Evolutionary conservation across 805 yeast species (phyloP), one percentile per base, ranked within the genome.

Genomic region (Yamadazyma tumulicola): DNA sequence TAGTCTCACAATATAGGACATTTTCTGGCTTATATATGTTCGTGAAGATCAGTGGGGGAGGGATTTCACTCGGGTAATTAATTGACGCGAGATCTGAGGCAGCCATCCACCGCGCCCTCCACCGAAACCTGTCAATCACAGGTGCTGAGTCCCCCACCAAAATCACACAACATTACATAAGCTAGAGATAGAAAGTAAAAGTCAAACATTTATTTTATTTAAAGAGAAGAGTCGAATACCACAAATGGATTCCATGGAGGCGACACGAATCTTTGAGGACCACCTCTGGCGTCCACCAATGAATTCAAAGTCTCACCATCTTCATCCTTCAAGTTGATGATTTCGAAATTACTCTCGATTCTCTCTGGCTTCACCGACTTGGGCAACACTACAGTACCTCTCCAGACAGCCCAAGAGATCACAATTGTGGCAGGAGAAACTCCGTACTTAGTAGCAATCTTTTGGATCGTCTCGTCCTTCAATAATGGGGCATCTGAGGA

Each of bases 391-490:
- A 76, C 74, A 22, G 74, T 64, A 22, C 74, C 78, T 58, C 84
- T 75, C 52, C 68, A 61, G 15, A 76, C 57, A 21, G 75, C 79
- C 86, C 85, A 79, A n/a, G 81, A 73, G 36, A 79, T 59, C 25
- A 74, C 55, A 11, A 77, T 50, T 34, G 72, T 72, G 11, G 80
- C 82, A 8, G 79, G 68, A 9, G 65, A 43, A 30, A 61, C 64
- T 9, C 51, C 49, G 41, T 61, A 51, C 42, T 67, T 69, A 30
- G 68, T 52, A 10, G 84, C 77, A 24, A 79, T 48, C 6, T 57
- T 56, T 3, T 51, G 40, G 14, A 80, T 49, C 4, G 57, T 51
- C 20, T 60, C 65, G 45, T 78, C 71, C 18, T 57, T 51, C 42
- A 75, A 56, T 12, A 77, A 47, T n/a, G 83, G 81, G 8, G 81